Base-by-base conservation (phyloP, 495 filamentous ascomycete species). In the Aspergillus taichungensis region DNA sequence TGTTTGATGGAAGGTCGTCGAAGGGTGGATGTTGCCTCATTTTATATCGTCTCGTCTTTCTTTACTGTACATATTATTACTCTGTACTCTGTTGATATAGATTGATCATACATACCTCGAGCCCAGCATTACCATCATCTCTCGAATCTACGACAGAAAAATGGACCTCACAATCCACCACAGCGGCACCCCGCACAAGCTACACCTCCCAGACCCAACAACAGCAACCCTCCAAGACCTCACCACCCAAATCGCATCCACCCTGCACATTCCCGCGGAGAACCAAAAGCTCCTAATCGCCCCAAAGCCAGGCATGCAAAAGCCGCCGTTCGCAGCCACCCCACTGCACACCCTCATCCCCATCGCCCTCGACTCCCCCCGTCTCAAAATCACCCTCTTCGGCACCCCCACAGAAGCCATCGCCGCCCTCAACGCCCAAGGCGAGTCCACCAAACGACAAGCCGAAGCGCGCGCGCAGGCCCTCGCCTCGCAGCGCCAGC, bases 241-340 rank as follows among this genome's bases (percentile, higher is more conserved):
- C 48, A 72, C 77, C 24, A 44, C 65, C 41, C 53, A 59, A 24
- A 73, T 86, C 50, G 60, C 78, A 40, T 52, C 58, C 18, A 58
- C 53, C 27, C 71, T 90, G 28, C 73, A 73, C 43, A 82, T 92
- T 46, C 83, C 85, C 3, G 50, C 66, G 18, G 53, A 69, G 8
- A 82, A 88, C 63, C 87, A 90, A 59, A 90, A 89, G 56, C 72
- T 87, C 61, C 77, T 90, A 58, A 77, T 84, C 52, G 69, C 82
- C 6, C 74, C 84, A 10, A 80, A 84, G 57, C 70, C 79, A 41
- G 82, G 85, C 34, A 64, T 85, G 42, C 71, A 82, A 34, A 84
- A 83, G 52, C 69, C 77, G 1, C 81, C 84, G 7, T 83, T 86
- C 64, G 65, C 73, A 46, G 37, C 63, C 42, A 61, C 51, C 8